Evolutionary conservation across 2,329 filamentous ascomycete species (phyloP), one percentile per base, ranked within the genome.

Genomic region (Alternaria sp.): DNA sequence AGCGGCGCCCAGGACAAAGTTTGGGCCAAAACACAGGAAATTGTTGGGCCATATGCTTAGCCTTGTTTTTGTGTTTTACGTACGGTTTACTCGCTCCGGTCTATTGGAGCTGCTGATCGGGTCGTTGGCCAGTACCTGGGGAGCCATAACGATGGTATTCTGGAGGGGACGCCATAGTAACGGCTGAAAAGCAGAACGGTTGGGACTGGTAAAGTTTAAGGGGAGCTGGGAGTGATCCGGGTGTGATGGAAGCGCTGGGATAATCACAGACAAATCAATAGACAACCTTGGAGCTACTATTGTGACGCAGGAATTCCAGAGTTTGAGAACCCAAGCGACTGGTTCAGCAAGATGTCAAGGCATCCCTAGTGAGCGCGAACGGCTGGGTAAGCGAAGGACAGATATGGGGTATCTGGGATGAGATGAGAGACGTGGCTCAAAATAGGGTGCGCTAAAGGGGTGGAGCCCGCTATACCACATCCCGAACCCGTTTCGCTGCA

Each of bases 381-480:
- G 49, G 4, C 23, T 36, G 30, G 36, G 46, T 44, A 43, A 51
- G 56, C 32, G 53, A 56, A 19, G 52, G 32, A 15, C 36, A 54
- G 21, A 26, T 44, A 44, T 17, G 55, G 55, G 46, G 45, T 40
- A 40, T 40, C 32, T 40, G 32, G 32, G 32, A 40, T 10, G 36
- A 40, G 46, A 50, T 57, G 55, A 58, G 32, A 36, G 47, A n/a
- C 23, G 26, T 15, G 44, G 51, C 61, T 51, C 26, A 30, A 50
- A 60, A 56, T 51, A 50, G 45, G 36, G 40, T 6, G 40, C 59
- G 47, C 59, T 30, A 62, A 51, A 47, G 13, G 32, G 36, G 57
- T 60, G 57, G 57, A 56, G 51, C 57, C 12, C 51, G 57, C 61
- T 60, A 60, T 26, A 51, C 57, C 51, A 23, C 23, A 60, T 60